Evolutionary conservation across 345 rosid species (phyloP).

Genomic region (Brassica cretica): DNA sequence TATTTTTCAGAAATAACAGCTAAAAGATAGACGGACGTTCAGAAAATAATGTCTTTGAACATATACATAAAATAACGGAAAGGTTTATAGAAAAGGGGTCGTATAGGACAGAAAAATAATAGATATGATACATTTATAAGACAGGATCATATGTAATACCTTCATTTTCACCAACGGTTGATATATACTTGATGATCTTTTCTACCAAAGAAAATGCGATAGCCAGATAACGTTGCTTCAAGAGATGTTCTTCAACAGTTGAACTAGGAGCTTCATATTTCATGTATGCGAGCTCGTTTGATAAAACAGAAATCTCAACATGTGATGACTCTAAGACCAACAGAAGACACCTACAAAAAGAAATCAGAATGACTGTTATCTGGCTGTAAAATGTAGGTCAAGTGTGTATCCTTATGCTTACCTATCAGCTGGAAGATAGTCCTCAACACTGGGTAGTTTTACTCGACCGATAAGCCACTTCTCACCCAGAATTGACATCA

Average conservation of each 20-base stretch:
- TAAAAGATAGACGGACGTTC: background rate
- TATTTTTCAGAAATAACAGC: conserved; percentile 2
- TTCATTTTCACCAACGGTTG: conserved; percentile 57
- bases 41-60: background rate
- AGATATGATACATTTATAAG: background rate
- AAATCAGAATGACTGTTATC: conserved; percentile 7
- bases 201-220: conserved; percentile 76
- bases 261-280: conserved; percentile 80
- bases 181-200: conserved; percentile 67
- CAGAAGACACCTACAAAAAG: conserved; percentile 69
- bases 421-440: conserved; percentile 66
- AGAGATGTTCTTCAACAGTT: conserved; percentile 47
- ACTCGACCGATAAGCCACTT: conserved; percentile 66
- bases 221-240: conserved; percentile 66
- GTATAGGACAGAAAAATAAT: too few species aligned
- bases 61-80: conserved; percentile 2
- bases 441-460: conserved; percentile 53
- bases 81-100: background rate
- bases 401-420: conserved; percentile 27
- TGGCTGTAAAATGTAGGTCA: conserved; percentile 1
- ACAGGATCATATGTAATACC: conserved; percentile 41
- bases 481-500: conserved; percentile 65
- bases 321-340: conserved; percentile 82
- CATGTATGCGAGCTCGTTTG: conserved; percentile 78
- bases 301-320: conserved; percentile 83